A percentile compares a stretch with the other conserved stretches of the same genome.
Conservation (phyloP, 345 rosid genomes). For the Physaria fendleri region DNA sequence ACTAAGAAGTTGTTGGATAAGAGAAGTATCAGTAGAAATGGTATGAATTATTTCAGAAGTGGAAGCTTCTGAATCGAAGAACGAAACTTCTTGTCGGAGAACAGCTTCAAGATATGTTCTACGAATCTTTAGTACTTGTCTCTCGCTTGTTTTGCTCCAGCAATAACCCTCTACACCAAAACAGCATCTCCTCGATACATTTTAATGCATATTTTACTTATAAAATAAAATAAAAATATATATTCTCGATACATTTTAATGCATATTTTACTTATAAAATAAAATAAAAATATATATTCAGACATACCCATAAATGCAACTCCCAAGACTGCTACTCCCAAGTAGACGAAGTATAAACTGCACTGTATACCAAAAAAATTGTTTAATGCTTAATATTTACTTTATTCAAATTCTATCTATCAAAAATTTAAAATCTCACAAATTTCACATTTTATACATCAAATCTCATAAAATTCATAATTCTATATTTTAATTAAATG, state of each 20-base stretch:
- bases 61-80: slow-evolving; percentile 73
- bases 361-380: no score
- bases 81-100: slow-evolving; percentile 82
- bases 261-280: background rate
- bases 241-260: background rate
- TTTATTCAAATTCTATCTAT: no score
- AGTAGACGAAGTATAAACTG: slow-evolving; percentile 72
- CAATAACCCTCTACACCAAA: slow-evolving; percentile 70
- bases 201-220: background rate
- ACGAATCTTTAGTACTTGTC: slow-evolving; percentile 78
- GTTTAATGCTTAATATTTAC: no score
- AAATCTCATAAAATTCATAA: no score
- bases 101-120: slow-evolving; percentile 74
- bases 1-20: slow-evolving; percentile 73
- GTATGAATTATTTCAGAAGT: slow-evolving; percentile 70
- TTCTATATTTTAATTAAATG: no score
- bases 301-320: slow-evolving; percentile 80
- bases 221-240: background rate
- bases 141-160: slow-evolving; percentile 92
- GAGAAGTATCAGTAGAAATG: slow-evolving; percentile 72
- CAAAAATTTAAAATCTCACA: no score
- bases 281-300: background rate
- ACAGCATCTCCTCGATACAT: background rate
- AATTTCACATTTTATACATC: no score
- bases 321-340: slow-evolving; percentile 73